Evolutionary conservation across 176 grass and related monocot species (phyloP).

Genomic region (Cenchrus purpureus): DNA sequence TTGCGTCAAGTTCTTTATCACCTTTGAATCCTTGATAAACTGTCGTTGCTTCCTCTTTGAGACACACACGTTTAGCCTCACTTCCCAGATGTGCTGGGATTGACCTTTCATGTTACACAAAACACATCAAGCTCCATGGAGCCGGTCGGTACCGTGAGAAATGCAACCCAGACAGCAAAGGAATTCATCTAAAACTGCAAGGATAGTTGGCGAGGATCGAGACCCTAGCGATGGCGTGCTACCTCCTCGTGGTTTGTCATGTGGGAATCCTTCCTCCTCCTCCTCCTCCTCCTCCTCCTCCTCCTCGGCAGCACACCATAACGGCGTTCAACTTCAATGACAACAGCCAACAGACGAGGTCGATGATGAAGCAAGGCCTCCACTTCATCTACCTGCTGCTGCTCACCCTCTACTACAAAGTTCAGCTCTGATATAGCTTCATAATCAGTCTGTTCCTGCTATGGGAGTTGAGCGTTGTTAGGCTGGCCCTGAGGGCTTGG

Average conservation of each 20-base stretch:
- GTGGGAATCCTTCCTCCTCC: no score
- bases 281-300: no score
- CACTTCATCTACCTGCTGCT: slow-evolving; percentile 29
- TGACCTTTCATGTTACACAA: background rate
- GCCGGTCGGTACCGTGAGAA: background rate
- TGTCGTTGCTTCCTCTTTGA: background rate
- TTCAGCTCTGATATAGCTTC: background rate
- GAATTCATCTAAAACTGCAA: background rate
- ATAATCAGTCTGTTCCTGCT: slow-evolving; percentile 9
- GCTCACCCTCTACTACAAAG: slow-evolving; percentile 25
- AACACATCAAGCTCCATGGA: background rate
- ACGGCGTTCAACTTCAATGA: no score
- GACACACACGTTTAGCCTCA: background rate
- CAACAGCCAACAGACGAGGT: slow-evolving; percentile 10
- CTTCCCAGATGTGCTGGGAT: background rate
- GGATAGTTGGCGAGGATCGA: background rate
- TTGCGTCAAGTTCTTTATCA: no score
- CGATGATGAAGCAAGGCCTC: slow-evolving; percentile 33
- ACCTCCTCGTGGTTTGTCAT: no score
- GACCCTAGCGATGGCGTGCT: no score
- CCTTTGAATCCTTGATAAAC: background rate
- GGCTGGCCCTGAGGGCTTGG: background rate
- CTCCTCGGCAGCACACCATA: no score
- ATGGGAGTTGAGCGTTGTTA: slow-evolving; percentile 14
- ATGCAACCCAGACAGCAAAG: slow-evolving; percentile 19